Evolutionary conservation across 179 eudicot genomes (phyloP).

Genomic region (Dionaea muscipula): DNA sequence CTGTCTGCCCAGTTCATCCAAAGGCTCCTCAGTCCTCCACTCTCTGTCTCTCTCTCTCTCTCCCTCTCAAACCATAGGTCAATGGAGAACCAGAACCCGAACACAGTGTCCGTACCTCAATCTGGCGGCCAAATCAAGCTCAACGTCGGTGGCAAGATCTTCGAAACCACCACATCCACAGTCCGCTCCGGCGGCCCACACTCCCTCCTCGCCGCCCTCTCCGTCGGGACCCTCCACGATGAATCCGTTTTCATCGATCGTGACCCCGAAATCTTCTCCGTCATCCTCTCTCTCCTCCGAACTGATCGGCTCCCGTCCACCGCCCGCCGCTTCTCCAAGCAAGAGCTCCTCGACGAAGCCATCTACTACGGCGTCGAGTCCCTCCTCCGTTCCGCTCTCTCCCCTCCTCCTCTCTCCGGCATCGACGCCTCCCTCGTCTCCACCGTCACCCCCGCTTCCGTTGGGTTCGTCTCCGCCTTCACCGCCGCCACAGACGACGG

Average conservation of each 20-base stretch:
- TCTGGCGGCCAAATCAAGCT: constrained; percentile 28
- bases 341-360: constrained; percentile 42
- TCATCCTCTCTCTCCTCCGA: constrained; percentile 45
- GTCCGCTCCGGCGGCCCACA: constrained; percentile 44
- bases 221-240: constrained; percentile 18
- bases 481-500: constrained; percentile 26
- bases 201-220: constrained; percentile 34
- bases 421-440: constrained; percentile 34
- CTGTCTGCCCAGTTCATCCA: too few relatives aligned
- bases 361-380: constrained; percentile 33
- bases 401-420: constrained; percentile 29
- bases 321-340: constrained; percentile 28
- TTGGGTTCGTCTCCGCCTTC: constrained; percentile 32
- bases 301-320: constrained; percentile 34
- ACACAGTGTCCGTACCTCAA: background rate
- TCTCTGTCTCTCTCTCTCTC: too few relatives aligned
- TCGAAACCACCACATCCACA: constrained; percentile 45
- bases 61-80: too few relatives aligned
- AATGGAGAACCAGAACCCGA: background rate
- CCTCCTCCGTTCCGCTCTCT: constrained; percentile 22
- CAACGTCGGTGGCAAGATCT: constrained; percentile 48
- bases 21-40: too few relatives aligned
- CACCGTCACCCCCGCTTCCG: constrained; percentile 33
- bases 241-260: constrained; percentile 46
- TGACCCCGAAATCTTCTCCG: constrained; percentile 45